Conservation (phyloP, 2,329 filamentous ascomycete genomes). For the Neonectria coccinea region DNA sequence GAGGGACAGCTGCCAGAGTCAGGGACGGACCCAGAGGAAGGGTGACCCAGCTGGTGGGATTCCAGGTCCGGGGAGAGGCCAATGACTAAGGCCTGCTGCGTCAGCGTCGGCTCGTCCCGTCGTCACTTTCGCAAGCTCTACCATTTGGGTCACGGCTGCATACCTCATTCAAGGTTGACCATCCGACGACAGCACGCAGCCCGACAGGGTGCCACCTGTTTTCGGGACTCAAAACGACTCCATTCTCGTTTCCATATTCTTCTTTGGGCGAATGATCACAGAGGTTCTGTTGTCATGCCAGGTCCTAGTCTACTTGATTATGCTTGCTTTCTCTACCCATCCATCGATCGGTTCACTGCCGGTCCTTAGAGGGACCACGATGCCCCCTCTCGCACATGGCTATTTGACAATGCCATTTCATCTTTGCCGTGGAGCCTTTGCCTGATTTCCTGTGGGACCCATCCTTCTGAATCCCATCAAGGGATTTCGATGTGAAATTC, state of each 20-base stretch:
- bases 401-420: constrained; percentile 15
- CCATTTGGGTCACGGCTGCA: constrained; percentile 27
- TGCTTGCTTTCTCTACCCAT: constrained; percentile 13
- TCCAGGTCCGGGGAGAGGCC: constrained; percentile 35
- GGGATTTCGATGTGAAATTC: constrained; percentile 21
- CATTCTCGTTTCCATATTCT: constrained; percentile 27
- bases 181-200: constrained; percentile 30
- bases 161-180: constrained; percentile 31
- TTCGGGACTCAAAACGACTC: constrained; percentile 34
- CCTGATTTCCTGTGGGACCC: constrained; percentile 9
- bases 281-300: constrained; percentile 14
- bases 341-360: constrained; percentile 22
- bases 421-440: constrained; percentile 11
- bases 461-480: constrained; percentile 9
- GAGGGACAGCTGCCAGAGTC: constrained; percentile 22
- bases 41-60: constrained; percentile 34
- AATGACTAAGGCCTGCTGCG: constrained; percentile 32
- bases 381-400: constrained; percentile 18
- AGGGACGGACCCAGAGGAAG: constrained; percentile 24
- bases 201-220: constrained; percentile 32
- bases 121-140: constrained; percentile 42
- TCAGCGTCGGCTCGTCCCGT: constrained; percentile 46
- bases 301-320: no score
- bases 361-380: constrained; percentile 15
- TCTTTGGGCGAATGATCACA: constrained; percentile 21